Percentiles rank a stretch among this genome's conserved stretches.
Evolutionary conservation across 805 yeast genomes (phyloP).

Genomic region (Yarrowia deformans): DNA sequence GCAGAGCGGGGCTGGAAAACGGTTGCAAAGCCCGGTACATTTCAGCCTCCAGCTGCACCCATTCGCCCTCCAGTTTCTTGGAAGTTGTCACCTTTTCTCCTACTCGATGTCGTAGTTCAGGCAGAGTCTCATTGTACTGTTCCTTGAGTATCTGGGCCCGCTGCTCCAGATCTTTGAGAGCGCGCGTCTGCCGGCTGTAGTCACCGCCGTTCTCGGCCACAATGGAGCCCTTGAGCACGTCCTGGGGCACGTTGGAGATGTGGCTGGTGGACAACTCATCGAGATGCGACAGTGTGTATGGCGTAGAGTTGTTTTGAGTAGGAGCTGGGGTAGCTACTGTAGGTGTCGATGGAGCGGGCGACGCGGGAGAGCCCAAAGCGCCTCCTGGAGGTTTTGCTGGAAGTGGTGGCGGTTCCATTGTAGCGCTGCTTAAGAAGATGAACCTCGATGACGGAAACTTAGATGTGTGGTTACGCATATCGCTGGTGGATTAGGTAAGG

Average conservation of each 20-base stretch:
- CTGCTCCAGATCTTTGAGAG: slow-evolving; percentile 25
- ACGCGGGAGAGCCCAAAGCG: slow-evolving; percentile 9
- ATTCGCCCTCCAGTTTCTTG: slow-evolving; percentile 48
- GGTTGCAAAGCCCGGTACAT: slow-evolving; percentile 52
- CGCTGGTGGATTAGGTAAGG: not conserved
- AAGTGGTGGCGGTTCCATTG: slow-evolving; percentile 35
- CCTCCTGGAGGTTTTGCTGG: slow-evolving; percentile 29
- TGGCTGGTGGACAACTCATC: slow-evolving; percentile 18
- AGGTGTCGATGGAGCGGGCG: slow-evolving; percentile 19
- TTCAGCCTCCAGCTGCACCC: slow-evolving; percentile 52
- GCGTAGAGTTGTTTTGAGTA: slow-evolving; percentile 3
- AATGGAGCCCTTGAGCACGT: slow-evolving; percentile 24
- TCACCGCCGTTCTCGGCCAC: slow-evolving; percentile 17
- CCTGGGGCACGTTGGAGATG: slow-evolving; percentile 6
- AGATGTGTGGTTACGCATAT: slow-evolving; percentile 12
- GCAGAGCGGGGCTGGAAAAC: slow-evolving; percentile 52
- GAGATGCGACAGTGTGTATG: slow-evolving; percentile 6
- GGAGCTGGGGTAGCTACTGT: not conserved
- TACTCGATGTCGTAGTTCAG: slow-evolving; percentile 40
- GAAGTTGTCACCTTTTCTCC: slow-evolving; percentile 40
- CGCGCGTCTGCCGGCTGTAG: slow-evolving; percentile 33
- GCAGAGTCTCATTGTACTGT: slow-evolving; percentile 46
- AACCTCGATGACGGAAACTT: not conserved
- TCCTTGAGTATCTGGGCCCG: slow-evolving; percentile 44
- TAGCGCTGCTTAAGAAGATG: not conserved